Base-by-base conservation (phyloP, 1,284 basidiomycete species). In the Ceratobasidium sp. region DNA sequence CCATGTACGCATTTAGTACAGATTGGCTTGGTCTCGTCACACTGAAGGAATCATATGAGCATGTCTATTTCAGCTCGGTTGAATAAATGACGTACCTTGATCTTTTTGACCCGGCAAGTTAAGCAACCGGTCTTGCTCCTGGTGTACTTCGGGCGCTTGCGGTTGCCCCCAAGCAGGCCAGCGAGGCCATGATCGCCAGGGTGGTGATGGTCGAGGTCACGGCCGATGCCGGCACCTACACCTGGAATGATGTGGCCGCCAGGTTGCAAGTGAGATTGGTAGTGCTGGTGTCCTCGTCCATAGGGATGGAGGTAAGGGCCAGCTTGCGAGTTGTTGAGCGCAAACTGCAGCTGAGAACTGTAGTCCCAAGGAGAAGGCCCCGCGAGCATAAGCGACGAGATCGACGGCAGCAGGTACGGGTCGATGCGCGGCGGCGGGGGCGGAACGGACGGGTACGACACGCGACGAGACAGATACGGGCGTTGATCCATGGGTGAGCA, bases 111-210 rank as follows among this genome's bases (percentile, higher is more conserved):
- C 81, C 93, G 89, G 86, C 93, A 94, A 37, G 93, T 94, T 81
- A 94, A 84, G 81, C 93, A 94, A 26, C 93, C 93, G 0, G 92
- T 93, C 84, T 94, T 94, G 85, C 92, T 93, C 80, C 93, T 89
- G 78, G 93, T 94, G 81, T 94, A 94, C 85, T 94, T 94, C 67
- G 92, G 93, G 63, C 93, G 91, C 83, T 93, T 94, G 78, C 92
- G 88, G 60, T 74, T 74, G 45, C 71, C 71, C 53, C 71, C 71
- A 26, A 74, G 60, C 15, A 74, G 35, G 20, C 71, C 71, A 53
- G 71, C 71, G 31, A 74, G 71, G 28, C 71, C 37, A 28, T 74
- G 71, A n/a, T 74, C 71, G 47, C 71, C 71, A 37, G 71, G 71
- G 47, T 74, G 71, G 28, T 74, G 71, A 47, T 74, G 71, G 11